Percentiles rank a stretch among this genome's conserved stretches.
phyloP scores from a whole-genome alignment of 306 rosid species.

The Spatholobus suberectus region DNA sequence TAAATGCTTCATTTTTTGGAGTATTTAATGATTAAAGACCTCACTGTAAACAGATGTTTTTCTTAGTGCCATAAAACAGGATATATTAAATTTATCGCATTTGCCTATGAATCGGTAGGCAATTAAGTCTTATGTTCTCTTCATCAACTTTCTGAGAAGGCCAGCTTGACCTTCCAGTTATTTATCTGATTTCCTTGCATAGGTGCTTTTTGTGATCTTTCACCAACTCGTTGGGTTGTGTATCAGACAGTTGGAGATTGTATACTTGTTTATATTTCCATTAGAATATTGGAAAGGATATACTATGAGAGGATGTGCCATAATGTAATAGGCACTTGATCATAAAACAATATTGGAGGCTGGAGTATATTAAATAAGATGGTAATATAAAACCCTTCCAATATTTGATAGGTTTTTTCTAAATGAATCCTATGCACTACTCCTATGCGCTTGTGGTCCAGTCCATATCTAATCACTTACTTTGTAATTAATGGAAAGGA shows the following conservation, averaged over 20 bases:
- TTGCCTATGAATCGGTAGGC: not conserved
- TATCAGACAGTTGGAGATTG: constrained; percentile 27
- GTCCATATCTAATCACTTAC: not conserved
- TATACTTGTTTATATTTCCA: not conserved
- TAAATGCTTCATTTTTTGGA: not conserved
- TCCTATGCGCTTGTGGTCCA: not conserved
- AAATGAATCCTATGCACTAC: not conserved
- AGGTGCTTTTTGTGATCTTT: not conserved
- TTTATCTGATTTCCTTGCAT: constrained; percentile 10
- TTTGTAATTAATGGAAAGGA: not conserved
- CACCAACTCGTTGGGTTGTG: not conserved
- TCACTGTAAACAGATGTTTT: not conserved
- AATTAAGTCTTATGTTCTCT: not conserved
- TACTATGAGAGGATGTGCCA: constrained; percentile 2
- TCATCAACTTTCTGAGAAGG: not conserved
- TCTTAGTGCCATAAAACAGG: not conserved
- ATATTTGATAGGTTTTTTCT: not conserved
- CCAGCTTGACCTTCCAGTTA: not conserved
- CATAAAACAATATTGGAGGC: not conserved
- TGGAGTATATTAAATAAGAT: not conserved
- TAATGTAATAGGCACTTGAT: not conserved
- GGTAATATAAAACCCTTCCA: not conserved
- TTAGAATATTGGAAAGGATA: not conserved
- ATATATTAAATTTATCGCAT: not conserved
- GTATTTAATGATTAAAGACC: constrained; percentile 4